phyloP scores from a whole-genome alignment of 176 grass and related monocot genomes.

The Triticum dicoccoides region DNA sequence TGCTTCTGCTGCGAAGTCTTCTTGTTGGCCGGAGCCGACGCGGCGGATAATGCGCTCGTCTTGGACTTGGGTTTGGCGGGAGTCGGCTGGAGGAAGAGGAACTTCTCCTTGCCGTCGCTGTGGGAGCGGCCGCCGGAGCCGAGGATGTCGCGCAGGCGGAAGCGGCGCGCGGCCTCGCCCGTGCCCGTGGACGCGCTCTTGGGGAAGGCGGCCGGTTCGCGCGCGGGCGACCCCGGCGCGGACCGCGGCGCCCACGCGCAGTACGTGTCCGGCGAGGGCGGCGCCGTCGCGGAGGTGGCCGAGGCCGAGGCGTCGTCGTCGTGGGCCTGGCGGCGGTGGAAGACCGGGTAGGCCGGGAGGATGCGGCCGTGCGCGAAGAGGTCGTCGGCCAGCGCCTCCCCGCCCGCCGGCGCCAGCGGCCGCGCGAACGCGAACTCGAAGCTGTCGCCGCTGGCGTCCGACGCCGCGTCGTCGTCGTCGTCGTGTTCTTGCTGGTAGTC shows the following conservation, averaged over 20 bases:
- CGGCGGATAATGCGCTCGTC: not conserved
- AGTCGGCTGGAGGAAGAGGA: constrained; percentile 42
- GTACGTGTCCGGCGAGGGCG: constrained; percentile 39
- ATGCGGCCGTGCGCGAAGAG: constrained; percentile 67
- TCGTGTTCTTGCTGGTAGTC: no score
- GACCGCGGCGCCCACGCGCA: constrained; percentile 61
- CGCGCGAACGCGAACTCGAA: constrained; percentile 70
- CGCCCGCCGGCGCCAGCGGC: not conserved
- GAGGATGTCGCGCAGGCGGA: constrained; percentile 48
- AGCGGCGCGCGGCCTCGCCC: constrained; percentile 19
- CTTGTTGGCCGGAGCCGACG: not conserved
- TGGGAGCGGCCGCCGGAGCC: constrained; percentile 30
- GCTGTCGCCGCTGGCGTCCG: not conserved
- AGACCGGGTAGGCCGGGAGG: constrained; percentile 57
- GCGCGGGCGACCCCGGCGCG: constrained; percentile 26
- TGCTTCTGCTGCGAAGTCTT: not conserved
- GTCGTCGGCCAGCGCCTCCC: constrained; percentile 44
- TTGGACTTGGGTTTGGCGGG: not conserved
- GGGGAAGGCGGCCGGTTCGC: constrained; percentile 16
- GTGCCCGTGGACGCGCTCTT: constrained; percentile 68
- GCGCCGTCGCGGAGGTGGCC: not conserved
- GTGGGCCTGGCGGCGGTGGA: not conserved
- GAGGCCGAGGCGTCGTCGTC: not conserved
- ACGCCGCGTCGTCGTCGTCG: not conserved
- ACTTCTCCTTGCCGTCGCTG: constrained; percentile 84